Percentiles rank a stretch among this genome's conserved stretches.
phyloP scores from a whole-genome alignment of 1,284 basidiomycete genomes.

The Ustilago vetiveriae region DNA sequence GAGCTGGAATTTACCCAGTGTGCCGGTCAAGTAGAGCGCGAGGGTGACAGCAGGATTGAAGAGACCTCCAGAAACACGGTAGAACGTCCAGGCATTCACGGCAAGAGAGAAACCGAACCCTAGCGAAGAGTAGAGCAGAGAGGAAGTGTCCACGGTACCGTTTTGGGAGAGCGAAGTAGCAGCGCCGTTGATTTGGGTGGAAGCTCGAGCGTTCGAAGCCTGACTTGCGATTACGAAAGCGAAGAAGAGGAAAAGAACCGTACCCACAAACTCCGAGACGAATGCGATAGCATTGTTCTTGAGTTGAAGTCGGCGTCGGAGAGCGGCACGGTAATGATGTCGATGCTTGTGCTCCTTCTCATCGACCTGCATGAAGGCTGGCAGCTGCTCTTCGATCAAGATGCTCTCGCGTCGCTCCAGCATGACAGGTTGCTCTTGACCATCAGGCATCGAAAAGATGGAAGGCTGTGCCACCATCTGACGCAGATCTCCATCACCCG shows the following conservation, averaged over 20 bases:
- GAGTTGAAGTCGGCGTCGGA: conserved; percentile 34
- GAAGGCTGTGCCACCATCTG: conserved; percentile 37
- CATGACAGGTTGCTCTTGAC: conserved; percentile 9
- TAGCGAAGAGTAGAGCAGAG: conserved; percentile 69
- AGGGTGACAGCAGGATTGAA: conserved; percentile 70
- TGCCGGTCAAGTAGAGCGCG: conserved; percentile 69
- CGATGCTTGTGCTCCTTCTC: conserved; percentile 44
- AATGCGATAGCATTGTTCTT: conserved; percentile 73
- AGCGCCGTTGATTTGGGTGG: conserved; percentile 21
- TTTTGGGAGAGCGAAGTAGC: conserved; percentile 31
- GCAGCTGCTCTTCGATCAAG: conserved; percentile 42
- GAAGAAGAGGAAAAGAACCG: conserved; percentile 67
- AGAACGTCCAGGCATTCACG: conserved; percentile 51
- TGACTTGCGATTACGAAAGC: conserved; percentile 54
- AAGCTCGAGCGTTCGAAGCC: conserved; percentile 26
- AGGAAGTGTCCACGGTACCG: conserved; percentile 48
- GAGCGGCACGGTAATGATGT: conserved; percentile 40
- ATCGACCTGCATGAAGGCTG: conserved; percentile 45
- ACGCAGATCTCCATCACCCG: conserved; percentile 15
- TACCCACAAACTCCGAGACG: conserved; percentile 70
- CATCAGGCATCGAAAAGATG: conserved; percentile 24
- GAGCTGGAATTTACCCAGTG: conserved; percentile 67
- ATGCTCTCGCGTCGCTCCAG: conserved; percentile 33
- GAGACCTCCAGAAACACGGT: conserved; percentile 49
- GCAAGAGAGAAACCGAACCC: conserved; percentile 69